phyloP scores from a whole-genome alignment of 257 asterid species.

The Ilex asprella region DNA sequence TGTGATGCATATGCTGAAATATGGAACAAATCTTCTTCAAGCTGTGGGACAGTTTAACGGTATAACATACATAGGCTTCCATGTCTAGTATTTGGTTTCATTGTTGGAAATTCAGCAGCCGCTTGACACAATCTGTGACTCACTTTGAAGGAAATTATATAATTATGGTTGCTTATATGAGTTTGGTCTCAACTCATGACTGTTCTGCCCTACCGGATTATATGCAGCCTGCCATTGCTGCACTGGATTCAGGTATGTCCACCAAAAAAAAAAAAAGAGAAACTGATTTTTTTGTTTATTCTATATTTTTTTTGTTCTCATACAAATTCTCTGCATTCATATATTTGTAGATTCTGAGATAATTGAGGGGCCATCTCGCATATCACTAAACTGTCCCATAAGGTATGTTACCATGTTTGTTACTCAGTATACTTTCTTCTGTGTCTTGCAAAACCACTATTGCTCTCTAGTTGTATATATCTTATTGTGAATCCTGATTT shows the following conservation, averaged over 20 bases:
- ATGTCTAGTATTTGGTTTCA: conserved; percentile 4
- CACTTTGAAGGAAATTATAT: conserved; percentile 64
- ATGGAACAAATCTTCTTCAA: conserved; percentile 87
- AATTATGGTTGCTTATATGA: conserved; percentile 62
- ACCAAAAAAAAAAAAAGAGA: not conserved
- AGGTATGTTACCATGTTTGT: conserved; percentile 43
- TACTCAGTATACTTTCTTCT: conserved; percentile 5
- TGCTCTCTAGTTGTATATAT: not conserved
- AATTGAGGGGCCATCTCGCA: conserved; percentile 81
- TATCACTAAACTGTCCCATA: conserved; percentile 88
- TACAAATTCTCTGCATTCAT: too few species aligned
- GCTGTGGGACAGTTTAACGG: conserved; percentile 88
- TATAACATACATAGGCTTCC: conserved; percentile 21
- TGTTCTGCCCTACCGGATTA: conserved; percentile 47
- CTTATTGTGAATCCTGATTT: not conserved
- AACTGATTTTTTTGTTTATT: not conserved
- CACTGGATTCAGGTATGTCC: conserved; percentile 66
- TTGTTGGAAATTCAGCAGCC: conserved; percentile 12
- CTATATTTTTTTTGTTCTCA: not conserved
- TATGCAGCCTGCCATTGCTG: conserved; percentile 52
- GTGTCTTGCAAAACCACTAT: conserved; percentile 2
- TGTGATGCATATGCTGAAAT: conserved; percentile 58
- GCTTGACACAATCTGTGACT: conserved; percentile 18
- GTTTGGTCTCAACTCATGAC: conserved; percentile 40
- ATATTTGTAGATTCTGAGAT: conserved; percentile 61